Conservation (phyloP, 208 protist genomes). For the Herpetomonas tarakana region DNA sequence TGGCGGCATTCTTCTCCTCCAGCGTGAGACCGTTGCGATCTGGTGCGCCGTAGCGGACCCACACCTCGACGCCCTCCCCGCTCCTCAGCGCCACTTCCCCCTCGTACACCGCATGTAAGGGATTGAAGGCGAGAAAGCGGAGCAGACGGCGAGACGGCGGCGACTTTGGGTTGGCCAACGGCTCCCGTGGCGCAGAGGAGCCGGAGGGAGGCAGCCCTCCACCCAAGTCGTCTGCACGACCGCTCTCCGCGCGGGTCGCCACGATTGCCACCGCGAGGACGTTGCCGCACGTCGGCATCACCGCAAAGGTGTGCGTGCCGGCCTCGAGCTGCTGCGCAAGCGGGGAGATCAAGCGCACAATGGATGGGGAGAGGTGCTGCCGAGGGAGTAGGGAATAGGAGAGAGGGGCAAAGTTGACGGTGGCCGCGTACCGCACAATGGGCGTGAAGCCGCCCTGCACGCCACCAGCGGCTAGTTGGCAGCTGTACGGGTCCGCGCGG, state of each 20-base stretch:
- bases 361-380: conserved; percentile 61
- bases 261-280: conserved; percentile 71
- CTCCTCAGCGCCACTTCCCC: conserved; percentile 33
- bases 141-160: conserved; percentile 30
- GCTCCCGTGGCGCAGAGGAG: background rate
- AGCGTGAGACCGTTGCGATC: conserved; percentile 71
- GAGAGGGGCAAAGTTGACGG: conserved; percentile 68
- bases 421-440: conserved; percentile 64
- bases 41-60: conserved; percentile 77
- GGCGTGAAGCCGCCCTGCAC: conserved; percentile 41
- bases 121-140: conserved; percentile 51
- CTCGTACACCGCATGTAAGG: conserved; percentile 36
- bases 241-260: background rate
- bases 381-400: conserved; percentile 56
- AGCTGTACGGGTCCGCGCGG: conserved; percentile 64
- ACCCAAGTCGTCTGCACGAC: background rate
- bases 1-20: conserved; percentile 17
- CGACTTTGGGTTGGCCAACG: background rate
- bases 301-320: conserved; percentile 41
- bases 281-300: conserved; percentile 86
- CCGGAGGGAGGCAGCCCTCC: background rate
- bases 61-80: conserved; percentile 59
- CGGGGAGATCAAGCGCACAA: conserved; percentile 72
- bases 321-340: conserved; percentile 41
- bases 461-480: conserved; percentile 22